A percentile compares a stretch with the other conserved stretches of the same genome.
Evolutionary conservation across 2,329 filamentous ascomycete genomes (phyloP).

Genomic region (Emergomyces africanus): DNA sequence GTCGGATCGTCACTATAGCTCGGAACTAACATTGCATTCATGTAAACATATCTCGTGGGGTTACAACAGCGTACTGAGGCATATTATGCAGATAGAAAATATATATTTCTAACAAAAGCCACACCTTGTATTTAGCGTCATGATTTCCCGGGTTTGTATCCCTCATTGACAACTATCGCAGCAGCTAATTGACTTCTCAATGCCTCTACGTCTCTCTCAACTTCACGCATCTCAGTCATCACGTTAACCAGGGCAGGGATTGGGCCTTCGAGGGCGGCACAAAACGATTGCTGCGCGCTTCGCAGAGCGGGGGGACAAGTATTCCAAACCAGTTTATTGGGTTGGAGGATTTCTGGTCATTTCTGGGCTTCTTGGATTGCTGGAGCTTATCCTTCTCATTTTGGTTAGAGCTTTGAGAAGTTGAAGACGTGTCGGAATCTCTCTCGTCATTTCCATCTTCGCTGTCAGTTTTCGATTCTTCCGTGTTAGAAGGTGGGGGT

Average conservation of each 20-base stretch:
- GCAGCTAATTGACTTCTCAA: conserved; percentile 10
- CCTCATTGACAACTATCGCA: background rate
- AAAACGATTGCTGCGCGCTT: conserved; percentile 32
- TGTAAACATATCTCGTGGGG: background rate
- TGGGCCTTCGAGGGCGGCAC: conserved; percentile 22
- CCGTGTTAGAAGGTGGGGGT: background rate
- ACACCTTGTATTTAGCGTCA: background rate
- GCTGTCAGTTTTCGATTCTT: background rate
- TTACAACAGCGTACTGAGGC: background rate
- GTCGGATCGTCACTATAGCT: background rate
- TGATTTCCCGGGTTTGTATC: background rate
- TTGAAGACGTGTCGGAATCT: background rate
- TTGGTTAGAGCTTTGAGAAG: background rate
- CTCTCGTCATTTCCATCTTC: background rate
- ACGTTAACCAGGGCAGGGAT: conserved; percentile 27
- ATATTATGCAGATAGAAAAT: background rate
- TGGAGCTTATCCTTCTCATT: too few species aligned
- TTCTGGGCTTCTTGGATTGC: background rate
- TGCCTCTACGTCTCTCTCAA: conserved; percentile 28
- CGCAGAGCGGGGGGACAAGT: conserved; percentile 33
- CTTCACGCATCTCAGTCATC: conserved; percentile 25
- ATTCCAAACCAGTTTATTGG: conserved; percentile 39
- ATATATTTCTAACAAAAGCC: background rate
- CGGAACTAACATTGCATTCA: background rate
- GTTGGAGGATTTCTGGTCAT: conserved; percentile 19